A percentile compares a stretch with the other conserved stretches of the same genome.
Evolutionary conservation across 179 eudicot genomes (phyloP).

Genomic region (Gypsophila paniculata): DNA sequence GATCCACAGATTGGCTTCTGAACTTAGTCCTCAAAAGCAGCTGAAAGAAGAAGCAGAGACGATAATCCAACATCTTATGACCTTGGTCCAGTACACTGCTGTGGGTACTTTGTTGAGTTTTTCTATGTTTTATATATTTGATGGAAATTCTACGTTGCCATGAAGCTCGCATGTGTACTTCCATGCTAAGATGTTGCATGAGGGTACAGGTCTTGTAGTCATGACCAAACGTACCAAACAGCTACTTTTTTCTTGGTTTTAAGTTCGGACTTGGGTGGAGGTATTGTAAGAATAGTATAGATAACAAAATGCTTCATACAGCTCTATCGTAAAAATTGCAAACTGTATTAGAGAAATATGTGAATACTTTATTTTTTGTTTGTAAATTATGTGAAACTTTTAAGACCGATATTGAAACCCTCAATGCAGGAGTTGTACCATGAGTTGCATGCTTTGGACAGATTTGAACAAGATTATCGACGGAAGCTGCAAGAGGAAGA

Average conservation of each 20-base stretch:
- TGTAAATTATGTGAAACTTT: neutral
- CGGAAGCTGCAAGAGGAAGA: constrained; percentile 92
- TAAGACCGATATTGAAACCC: constrained; percentile 4
- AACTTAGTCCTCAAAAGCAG: constrained; percentile 61
- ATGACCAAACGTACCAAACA: too few species aligned
- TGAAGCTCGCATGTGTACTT: neutral
- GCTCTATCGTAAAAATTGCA: neutral
- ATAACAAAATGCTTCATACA: neutral
- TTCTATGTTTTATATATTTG: neutral
- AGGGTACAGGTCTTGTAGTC: too few species aligned
- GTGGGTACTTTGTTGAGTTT: constrained; percentile 45
- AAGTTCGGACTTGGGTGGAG: too few species aligned
- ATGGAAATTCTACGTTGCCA: neutral
- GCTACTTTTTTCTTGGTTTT: too few species aligned
- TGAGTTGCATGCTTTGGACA: constrained; percentile 91
- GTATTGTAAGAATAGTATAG: neutral
- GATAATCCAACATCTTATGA: constrained; percentile 62
- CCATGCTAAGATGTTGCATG: too few species aligned
- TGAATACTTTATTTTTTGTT: neutral
- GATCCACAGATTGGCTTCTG: constrained; percentile 63
- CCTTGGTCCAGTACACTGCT: constrained; percentile 82
- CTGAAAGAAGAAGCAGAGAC: constrained; percentile 79
- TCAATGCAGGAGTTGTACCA: constrained; percentile 85
- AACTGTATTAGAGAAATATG: neutral
- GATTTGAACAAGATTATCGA: constrained; percentile 89